Evolutionary conservation across 345 rosid species (phyloP), one percentile per base, ranked within the genome.

Genomic region (Cardiospermum halicacabum): DNA sequence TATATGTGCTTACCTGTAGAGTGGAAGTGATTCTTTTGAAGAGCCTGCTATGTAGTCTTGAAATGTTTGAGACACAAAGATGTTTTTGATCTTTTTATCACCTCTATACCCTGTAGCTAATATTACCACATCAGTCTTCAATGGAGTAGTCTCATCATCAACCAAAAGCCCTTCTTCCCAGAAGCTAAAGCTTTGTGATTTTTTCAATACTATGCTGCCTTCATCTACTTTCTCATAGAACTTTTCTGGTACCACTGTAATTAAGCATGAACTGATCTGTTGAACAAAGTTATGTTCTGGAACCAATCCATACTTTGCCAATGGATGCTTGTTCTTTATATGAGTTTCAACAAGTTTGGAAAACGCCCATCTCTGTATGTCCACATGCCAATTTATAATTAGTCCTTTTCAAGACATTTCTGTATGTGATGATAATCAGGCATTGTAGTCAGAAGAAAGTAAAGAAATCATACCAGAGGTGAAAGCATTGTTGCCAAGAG

Each of bases 171-270:
- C 83, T 1, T 72, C 51, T 42, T 62, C 31, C 47, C 72, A 74
- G 69, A 82, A 79, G 54, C 70, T 50, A 16, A 79, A 69, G 6
- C 30, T 58, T 0, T 27, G 81, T 26, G 86, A 66, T 69, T 82
- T 82, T 67, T 67, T 74, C 58, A 82, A 36, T 26, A 51, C 19
- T 69, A 82, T 74, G 74, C 80, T 72, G 58, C 86, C 86, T 62
- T 74, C 74, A 16, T 79, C 76, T 24, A 79, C 81, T 68, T 40
- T 69, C 26, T 76, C 69, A 5, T 64, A 74, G 51, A 82, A 79
- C 5, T 75, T 70, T 3, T 64, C 53, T 0, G 81, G 83, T 13
- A 76, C 54, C 0, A 40, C 77, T 24, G 83, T 6, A 42, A 64
- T 6, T 24, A 47, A 7, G 47, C 77, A 78, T 1, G 81, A 67